These are phyloP conservation scores for Dactylorhiza incarnata DNA, from an alignment of 106 monocot species.

Conservation along the genomic window DNA sequence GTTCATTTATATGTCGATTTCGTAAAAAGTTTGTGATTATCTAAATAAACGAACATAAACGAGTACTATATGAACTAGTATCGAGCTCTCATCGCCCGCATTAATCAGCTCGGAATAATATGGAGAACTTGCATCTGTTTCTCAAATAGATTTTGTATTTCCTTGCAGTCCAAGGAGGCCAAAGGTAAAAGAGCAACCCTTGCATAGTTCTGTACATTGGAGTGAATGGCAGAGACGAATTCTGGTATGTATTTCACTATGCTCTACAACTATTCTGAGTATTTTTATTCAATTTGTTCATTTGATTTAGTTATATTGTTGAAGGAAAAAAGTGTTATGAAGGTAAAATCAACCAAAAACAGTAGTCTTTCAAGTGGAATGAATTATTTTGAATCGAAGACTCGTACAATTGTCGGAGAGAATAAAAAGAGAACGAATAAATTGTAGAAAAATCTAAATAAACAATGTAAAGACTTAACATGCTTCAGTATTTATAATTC, in stretches of 20 bases:
- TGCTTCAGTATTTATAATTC: too few relatives aligned
- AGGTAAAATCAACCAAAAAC: background rate
- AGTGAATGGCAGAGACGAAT: background rate
- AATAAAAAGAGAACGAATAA: too few relatives aligned
- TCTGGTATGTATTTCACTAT: background rate
- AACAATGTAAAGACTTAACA: too few relatives aligned
- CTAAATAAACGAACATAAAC: too few relatives aligned
- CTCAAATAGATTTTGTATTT: background rate
- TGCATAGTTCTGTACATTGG: conserved; percentile 1
- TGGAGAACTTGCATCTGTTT: background rate
- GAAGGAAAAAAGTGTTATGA: background rate
- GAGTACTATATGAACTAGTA: too few relatives aligned
- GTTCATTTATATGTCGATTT: too few relatives aligned
- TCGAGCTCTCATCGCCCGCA: too few relatives aligned
- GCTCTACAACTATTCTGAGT: background rate
- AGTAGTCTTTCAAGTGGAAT: background rate
- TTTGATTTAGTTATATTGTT: background rate
- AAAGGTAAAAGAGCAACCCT: conserved; percentile 15
- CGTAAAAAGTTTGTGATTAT: too few relatives aligned
- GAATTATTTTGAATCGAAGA: too few relatives aligned
- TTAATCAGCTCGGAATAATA: too few relatives aligned
- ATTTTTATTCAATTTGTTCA: background rate
- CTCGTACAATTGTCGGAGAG: too few relatives aligned
- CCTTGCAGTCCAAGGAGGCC: conserved; percentile 4
- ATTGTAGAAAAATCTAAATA: too few relatives aligned